Evolutionary conservation across 345 rosid species (phyloP).

Genomic region (Combretum micranthum): DNA sequence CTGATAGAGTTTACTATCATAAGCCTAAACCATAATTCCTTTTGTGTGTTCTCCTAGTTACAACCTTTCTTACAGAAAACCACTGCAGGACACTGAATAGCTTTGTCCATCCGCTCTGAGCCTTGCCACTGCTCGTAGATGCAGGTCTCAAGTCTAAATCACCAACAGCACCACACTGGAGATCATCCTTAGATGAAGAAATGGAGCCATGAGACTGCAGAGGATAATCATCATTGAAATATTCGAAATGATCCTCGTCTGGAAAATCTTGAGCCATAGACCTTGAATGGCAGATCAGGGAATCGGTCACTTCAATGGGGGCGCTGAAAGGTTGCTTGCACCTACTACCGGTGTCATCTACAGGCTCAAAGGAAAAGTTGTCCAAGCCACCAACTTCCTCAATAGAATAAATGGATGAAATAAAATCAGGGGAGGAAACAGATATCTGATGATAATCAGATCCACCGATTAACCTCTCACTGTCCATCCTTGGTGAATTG

Average conservation of each 20-base stretch:
- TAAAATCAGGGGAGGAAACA: slow-evolving; percentile 50
- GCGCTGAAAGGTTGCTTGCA: slow-evolving; percentile 44
- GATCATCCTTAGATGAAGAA: slow-evolving; percentile 48
- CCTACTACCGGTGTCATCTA: slow-evolving; percentile 47
- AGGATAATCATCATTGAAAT: slow-evolving; percentile 29
- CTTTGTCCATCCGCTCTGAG: slow-evolving; percentile 86
- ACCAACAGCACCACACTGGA: slow-evolving; percentile 49
- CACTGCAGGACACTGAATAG: slow-evolving; percentile 71
- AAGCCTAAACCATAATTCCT: no score
- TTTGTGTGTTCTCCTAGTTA: slow-evolving; percentile 23
- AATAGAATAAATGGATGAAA: slow-evolving; percentile 52
- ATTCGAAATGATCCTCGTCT: slow-evolving; percentile 64
- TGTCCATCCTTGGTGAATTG: slow-evolving; percentile 31
- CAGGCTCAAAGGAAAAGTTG: slow-evolving; percentile 40
- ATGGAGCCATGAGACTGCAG: slow-evolving; percentile 30
- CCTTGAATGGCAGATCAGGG: slow-evolving; percentile 47
- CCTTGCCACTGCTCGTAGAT: slow-evolving; percentile 33
- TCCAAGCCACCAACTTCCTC: slow-evolving; percentile 50
- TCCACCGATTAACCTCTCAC: slow-evolving; percentile 34
- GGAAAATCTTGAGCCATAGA: slow-evolving; percentile 48
- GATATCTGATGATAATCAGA: slow-evolving; percentile 49
- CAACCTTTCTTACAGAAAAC: slow-evolving; percentile 48
- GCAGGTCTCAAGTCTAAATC: slow-evolving; percentile 35
- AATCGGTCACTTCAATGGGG: slow-evolving; percentile 31
- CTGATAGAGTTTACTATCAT: no score